phyloP scores from a whole-genome alignment of 306 rosid genomes.

The Hippophae rhamnoides region DNA sequence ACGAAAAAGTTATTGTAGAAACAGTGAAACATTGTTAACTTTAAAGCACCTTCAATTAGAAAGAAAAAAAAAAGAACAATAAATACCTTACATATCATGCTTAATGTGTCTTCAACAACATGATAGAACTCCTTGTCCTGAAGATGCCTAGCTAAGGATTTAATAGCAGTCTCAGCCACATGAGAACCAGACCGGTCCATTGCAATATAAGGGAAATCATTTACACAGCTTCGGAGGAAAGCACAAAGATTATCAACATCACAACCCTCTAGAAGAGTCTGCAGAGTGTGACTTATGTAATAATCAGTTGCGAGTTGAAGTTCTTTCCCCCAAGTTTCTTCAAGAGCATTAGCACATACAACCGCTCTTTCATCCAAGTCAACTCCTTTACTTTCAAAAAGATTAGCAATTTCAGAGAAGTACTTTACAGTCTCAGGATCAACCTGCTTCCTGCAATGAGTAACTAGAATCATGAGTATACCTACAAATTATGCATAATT shows the following conservation, averaged over 20 bases:
- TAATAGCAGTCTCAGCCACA: conserved; percentile 71
- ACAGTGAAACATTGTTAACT: background rate
- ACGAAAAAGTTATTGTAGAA: background rate
- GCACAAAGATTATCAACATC: conserved; percentile 46
- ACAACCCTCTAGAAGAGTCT: conserved; percentile 65
- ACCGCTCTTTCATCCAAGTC: conserved; percentile 66
- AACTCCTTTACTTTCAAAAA: conserved; percentile 47
- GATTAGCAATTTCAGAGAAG: conserved; percentile 68
- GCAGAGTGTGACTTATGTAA: conserved; percentile 74
- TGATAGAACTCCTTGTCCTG: conserved; percentile 33
- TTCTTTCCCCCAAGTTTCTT: conserved; percentile 77
- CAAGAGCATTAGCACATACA: conserved; percentile 70
- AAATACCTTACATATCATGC: conserved; percentile 56
- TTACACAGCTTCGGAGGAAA: conserved; percentile 49
- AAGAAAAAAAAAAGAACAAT: background rate
- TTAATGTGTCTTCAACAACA: conserved; percentile 52
- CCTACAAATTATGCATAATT: background rate
- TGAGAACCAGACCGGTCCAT: conserved; percentile 91
- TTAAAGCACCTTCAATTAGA: background rate
- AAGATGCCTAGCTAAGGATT: conserved; percentile 53
- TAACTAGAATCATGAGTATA: conserved; percentile 7
- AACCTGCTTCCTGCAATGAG: conserved; percentile 59
- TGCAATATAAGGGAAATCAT: conserved; percentile 58
- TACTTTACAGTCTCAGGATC: conserved; percentile 68
- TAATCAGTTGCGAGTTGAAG: conserved; percentile 82